These are phyloP conservation scores for Paraphoma sp. DNA, from an alignment of 2,329 filamentous ascomycete species.

Conservation along the genomic window DNA sequence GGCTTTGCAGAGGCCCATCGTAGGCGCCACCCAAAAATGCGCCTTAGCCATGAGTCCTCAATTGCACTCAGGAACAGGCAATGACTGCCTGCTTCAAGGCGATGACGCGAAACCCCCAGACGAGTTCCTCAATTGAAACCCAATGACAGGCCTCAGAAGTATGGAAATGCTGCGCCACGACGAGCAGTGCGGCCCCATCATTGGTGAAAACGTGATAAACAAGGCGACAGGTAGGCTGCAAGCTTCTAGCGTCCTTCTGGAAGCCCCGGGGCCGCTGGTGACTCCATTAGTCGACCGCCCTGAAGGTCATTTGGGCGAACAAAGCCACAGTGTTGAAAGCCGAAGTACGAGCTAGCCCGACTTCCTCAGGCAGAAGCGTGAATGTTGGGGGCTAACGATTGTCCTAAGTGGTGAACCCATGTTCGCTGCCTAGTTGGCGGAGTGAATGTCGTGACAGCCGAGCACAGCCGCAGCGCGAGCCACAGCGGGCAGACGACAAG, in stretches of 20 bases:
- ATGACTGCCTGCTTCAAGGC: conserved; percentile 40
- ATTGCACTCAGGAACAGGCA: conserved; percentile 29
- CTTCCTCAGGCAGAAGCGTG: conserved; percentile 34
- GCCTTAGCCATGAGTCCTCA: conserved; percentile 26
- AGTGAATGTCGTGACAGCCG: conserved; percentile 21
- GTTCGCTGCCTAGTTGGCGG: conserved; percentile 40
- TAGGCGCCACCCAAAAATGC: conserved; percentile 29
- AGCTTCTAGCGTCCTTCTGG: conserved; percentile 33
- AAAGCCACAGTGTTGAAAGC: conserved; percentile 31
- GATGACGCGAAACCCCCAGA: conserved; percentile 32
- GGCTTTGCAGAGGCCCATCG: conserved; percentile 26
- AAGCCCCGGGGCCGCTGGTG: conserved; percentile 30
- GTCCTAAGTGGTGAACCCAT: conserved; percentile 24
- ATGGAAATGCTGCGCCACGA: conserved; percentile 33
- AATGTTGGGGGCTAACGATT: conserved; percentile 8
- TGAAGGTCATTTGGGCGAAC: conserved; percentile 22
- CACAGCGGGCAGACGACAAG: conserved; percentile 37
- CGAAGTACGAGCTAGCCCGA: conserved; percentile 27
- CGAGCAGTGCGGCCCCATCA: conserved; percentile 13
- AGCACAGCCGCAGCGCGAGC: conserved; percentile 38
- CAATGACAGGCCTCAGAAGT: conserved; percentile 19
- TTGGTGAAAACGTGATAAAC: conserved; percentile 31
- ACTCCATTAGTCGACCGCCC: conserved; percentile 36
- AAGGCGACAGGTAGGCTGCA: conserved; percentile 39
- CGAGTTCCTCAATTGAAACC: conserved; percentile 22